Base-by-base conservation (phyloP, 2,329 filamentous ascomycete genomes). In the Endoconidiophora polonica region DNA sequence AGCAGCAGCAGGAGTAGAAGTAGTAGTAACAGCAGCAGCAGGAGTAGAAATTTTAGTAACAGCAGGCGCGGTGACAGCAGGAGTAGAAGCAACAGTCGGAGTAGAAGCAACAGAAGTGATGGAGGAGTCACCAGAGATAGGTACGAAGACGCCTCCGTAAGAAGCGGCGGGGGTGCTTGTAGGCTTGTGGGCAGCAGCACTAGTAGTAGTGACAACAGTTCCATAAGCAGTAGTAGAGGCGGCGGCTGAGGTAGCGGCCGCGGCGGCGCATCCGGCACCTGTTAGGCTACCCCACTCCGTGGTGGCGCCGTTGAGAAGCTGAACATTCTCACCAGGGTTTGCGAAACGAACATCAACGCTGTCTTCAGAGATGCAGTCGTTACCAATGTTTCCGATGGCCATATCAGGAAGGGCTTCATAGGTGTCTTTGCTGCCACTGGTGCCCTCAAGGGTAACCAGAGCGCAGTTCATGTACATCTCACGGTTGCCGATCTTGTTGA, bases 391-490 rank as follows among this genome's bases (percentile, higher is more conserved):
- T 59, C 79, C 82, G 9, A 77, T 66, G 55, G 86, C 84, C 64
- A 87, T 75, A 24, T 75, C 65, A 0, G 84, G 83, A 77, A 93
- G 79, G 0, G 66, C 62, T 38, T 75, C 61, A 54, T 81, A 74
- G 56, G 74, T 74, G 1, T 68, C 63, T 50, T 76, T 58, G 41
- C 64, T 63, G 48, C 74, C 74, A 0, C 65, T 66, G 0, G 55
- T 56, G 6, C 75, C 75, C 0, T 75, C 76, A 22, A 96, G 71
- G 0, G 70, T 73, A 44, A 94, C 64, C 0, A 85, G 77, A 0
- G 83, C 86, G 58, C 90, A 98, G 73, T 94, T 93, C 87, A 94
- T 94, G 72, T 96, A 95, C 73, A 94, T 86, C 62, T 96, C 91
- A 1, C 88, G 81, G 68, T 94, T 94, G 2, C 91, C 91, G 7